These are phyloP conservation scores for Penicillium subrubescens DNA, from an alignment of 495 filamentous ascomycete genomes.

Conservation along the genomic window DNA sequence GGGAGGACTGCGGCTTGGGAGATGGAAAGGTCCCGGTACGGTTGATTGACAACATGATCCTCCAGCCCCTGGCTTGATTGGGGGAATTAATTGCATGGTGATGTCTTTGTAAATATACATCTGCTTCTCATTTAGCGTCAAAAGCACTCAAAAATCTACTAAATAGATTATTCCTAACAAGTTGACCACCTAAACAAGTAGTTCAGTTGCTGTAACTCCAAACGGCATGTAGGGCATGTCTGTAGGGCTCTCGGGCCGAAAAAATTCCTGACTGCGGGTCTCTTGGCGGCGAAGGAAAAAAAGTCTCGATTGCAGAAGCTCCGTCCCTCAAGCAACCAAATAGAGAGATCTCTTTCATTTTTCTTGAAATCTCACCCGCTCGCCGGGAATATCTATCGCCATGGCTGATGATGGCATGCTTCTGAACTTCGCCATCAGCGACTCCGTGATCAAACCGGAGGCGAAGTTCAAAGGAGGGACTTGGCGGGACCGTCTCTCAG, in stretches of 20 bases:
- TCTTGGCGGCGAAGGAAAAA: constrained; percentile 28
- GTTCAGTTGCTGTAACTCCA: constrained; percentile 1
- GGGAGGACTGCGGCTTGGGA: constrained; percentile 71
- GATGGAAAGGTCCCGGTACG: constrained; percentile 74
- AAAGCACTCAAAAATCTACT: constrained; percentile 9
- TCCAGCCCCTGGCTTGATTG: constrained; percentile 47
- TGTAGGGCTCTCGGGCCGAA: constrained; percentile 39
- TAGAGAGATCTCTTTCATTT: neutral
- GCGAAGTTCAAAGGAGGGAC: constrained; percentile 81
- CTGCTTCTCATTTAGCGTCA: neutral
- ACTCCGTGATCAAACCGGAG: constrained; percentile 59
- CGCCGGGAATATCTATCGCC: constrained; percentile 12
- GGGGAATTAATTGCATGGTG: neutral
- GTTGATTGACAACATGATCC: constrained; percentile 91
- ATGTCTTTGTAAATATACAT: neutral
- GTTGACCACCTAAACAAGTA: neutral
- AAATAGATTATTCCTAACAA: constrained; percentile 2
- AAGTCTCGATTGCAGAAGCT: constrained; percentile 32
- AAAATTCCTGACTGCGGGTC: constrained; percentile 36
- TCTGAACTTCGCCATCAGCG: constrained; percentile 82
- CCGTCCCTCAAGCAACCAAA: neutral
- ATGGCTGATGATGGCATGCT: constrained; percentile 98
- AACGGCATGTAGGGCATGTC: constrained; percentile 43
- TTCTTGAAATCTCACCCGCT: neutral
- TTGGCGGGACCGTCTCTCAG: constrained; percentile 85